Conservation (phyloP, 495 filamentous ascomycete species). For the Hyaloscypha variabilis region DNA sequence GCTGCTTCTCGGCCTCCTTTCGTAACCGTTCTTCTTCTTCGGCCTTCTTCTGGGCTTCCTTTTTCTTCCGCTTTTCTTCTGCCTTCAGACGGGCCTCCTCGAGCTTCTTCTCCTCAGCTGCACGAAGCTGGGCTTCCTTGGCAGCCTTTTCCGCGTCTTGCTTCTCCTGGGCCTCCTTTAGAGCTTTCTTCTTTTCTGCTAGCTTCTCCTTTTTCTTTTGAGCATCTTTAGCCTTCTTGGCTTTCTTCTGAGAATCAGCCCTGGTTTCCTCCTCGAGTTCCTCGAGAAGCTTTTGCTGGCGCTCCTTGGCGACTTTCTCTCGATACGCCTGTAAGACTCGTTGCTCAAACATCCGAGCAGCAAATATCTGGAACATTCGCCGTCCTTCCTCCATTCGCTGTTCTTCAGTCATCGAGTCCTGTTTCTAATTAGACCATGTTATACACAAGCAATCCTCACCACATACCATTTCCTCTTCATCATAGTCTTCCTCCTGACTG, state of each 20-base stretch:
- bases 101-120: constrained; percentile 74
- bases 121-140: constrained; percentile 79
- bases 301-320: constrained; percentile 92
- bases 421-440: constrained; percentile 36
- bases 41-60: constrained; percentile 88
- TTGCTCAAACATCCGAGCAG: constrained; percentile 98
- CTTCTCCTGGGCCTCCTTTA: constrained; percentile 85
- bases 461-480: constrained; percentile 82
- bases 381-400: constrained; percentile 99
- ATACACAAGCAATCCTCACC: constrained; percentile 23
- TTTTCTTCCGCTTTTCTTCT: constrained; percentile 90
- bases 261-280: constrained; percentile 85
- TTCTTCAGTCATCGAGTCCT: constrained; percentile 97
- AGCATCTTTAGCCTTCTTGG: constrained; percentile 91
- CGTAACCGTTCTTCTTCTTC: constrained; percentile 82
- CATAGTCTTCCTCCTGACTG: constrained; percentile 85
- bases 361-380: constrained; percentile 99
- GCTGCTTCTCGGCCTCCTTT: constrained; percentile 79
- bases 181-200: constrained; percentile 77
- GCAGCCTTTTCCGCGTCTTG: constrained; percentile 87
- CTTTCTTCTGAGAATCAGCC: constrained; percentile 74
- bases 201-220: constrained; percentile 93
- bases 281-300: constrained; percentile 87
- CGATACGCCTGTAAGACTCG: constrained; percentile 94
- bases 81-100: constrained; percentile 79